phyloP scores from a whole-genome alignment of 225 moss, liverwort and hornwort genomes.

The Climacium dendroides region DNA sequence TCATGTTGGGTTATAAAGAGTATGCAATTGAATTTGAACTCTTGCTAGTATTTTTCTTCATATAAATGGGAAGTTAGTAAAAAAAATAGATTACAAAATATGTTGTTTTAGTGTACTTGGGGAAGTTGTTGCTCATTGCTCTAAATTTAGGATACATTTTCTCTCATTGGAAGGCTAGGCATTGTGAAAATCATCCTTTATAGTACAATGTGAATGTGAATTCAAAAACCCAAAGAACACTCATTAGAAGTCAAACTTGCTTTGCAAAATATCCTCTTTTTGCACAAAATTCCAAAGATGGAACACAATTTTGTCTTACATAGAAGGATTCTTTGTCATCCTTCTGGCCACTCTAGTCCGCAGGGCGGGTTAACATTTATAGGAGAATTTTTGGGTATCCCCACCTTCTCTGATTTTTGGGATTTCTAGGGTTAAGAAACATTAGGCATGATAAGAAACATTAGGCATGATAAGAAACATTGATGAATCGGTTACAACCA shows the following conservation, averaged over 20 bases:
- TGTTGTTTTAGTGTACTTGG: too few species aligned
- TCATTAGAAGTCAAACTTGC: neutral
- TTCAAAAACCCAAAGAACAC: neutral
- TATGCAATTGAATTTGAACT: too few species aligned
- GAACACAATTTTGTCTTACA: neutral
- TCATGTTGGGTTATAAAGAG: too few species aligned
- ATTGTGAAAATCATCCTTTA: too few species aligned
- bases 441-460: neutral
- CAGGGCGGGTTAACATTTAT: neutral
- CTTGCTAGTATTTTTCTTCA: too few species aligned
- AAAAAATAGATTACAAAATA: too few species aligned
- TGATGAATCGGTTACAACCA: neutral
- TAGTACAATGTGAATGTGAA: neutral
- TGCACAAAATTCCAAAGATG: neutral
- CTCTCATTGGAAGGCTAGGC: too few species aligned
- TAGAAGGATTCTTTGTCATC: neutral
- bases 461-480: neutral
- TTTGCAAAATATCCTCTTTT: accelerated
- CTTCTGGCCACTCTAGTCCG: too few species aligned
- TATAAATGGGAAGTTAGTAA: too few species aligned
- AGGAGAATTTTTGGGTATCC: neutral
- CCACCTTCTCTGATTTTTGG: neutral
- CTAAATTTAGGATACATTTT: too few species aligned
- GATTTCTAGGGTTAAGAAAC: neutral
- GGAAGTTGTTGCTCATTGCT: too few species aligned